phyloP scores from a whole-genome alignment of 352 stramenopile species.

The Pythium sp. region DNA sequence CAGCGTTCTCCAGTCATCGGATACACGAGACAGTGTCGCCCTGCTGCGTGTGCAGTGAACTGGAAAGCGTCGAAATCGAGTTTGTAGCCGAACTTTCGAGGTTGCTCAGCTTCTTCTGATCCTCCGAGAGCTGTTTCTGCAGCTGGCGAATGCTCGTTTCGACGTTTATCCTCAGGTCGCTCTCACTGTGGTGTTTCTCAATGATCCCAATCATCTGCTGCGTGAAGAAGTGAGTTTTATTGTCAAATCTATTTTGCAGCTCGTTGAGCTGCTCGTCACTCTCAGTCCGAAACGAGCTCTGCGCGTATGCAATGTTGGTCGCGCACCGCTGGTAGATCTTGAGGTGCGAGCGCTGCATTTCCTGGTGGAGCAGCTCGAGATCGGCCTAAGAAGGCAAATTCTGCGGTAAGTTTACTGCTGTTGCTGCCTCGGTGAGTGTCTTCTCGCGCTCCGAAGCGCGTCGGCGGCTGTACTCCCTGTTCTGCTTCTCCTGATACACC shows the following conservation, averaged over 20 bases:
- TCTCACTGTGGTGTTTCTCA: conserved; percentile 24
- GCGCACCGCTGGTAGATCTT: conserved; percentile 31
- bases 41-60: conserved; percentile 13
- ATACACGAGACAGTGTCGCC: conserved; percentile 20
- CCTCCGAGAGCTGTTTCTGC: conserved; percentile 23
- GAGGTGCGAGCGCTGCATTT: conserved; percentile 24
- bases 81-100: conserved; percentile 23
- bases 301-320: conserved; percentile 30
- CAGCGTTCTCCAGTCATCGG: conserved; percentile 28
- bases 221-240: conserved; percentile 31
- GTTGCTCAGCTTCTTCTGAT: conserved; percentile 21
- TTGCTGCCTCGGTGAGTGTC: not conserved
- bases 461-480: not conserved
- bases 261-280: conserved; percentile 27
- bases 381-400: conserved; percentile 30
- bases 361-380: conserved; percentile 31
- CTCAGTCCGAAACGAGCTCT: conserved; percentile 27
- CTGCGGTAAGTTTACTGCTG: not conserved
- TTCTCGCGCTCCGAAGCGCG: not conserved
- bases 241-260: conserved; percentile 25
- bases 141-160: conserved; percentile 23
- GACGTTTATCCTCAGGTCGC: conserved; percentile 17
- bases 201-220: conserved; percentile 27
- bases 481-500: conserved; percentile 10
- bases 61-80: conserved; percentile 11